Conservation (phyloP, 768 basidiomycete species). For the Kwoniella europaea region DNA sequence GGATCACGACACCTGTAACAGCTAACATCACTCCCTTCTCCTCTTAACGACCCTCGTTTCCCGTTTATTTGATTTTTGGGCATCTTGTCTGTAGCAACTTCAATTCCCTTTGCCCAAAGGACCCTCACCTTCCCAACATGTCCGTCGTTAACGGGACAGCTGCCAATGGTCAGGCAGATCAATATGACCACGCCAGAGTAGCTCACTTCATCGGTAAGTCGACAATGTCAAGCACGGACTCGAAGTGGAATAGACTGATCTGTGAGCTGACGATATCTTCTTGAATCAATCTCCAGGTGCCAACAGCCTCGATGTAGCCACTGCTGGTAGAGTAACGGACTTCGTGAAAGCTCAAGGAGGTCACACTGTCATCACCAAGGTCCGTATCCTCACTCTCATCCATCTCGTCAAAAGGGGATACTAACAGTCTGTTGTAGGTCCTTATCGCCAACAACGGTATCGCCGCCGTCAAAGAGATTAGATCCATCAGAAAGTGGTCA, state of each 20-base stretch:
- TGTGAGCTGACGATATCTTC: constrained; percentile 5
- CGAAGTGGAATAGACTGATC: not conserved
- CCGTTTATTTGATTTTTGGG: not conserved
- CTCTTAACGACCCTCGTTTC: not conserved
- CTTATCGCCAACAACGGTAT: constrained; percentile 99
- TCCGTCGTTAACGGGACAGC: constrained; percentile 28
- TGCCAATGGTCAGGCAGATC: constrained; percentile 31
- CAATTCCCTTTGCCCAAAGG: not conserved
- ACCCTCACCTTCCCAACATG: constrained; percentile 13
- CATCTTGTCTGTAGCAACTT: not conserved
- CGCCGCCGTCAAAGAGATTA: constrained; percentile 98
- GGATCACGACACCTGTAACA: not conserved
- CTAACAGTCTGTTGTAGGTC: constrained; percentile 65
- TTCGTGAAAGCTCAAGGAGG: constrained; percentile 90
- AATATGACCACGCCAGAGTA: constrained; percentile 66
- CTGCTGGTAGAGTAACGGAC: constrained; percentile 78
- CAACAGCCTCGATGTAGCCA: constrained; percentile 84
- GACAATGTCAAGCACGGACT: not conserved
- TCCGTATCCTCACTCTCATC: constrained; percentile 57
- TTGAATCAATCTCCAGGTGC: constrained; percentile 69
- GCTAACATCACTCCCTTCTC: not conserved
- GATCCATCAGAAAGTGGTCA: constrained; percentile 98
- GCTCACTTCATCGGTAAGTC: constrained; percentile 69
- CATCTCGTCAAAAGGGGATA: not conserved
- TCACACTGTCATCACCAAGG: constrained; percentile 98